These are phyloP conservation scores for Gaeumannomyces tritici DNA, from an alignment of 2,329 filamentous ascomycete species.

Conservation along the genomic window DNA sequence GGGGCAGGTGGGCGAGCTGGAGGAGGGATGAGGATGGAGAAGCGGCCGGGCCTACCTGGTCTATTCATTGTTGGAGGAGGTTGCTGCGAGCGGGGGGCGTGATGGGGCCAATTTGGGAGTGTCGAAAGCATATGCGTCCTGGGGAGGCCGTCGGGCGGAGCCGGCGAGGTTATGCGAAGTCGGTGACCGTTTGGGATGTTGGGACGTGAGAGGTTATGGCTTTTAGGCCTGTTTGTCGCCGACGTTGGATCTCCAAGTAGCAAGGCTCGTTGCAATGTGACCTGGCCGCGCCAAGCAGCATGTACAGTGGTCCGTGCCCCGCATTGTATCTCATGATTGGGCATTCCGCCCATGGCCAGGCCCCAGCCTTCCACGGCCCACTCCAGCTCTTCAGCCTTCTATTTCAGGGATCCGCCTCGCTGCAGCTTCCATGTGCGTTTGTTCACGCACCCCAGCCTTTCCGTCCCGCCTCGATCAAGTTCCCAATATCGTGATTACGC, in stretches of 20 bases:
- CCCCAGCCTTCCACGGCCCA: neutral
- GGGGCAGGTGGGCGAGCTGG: conserved; percentile 4
- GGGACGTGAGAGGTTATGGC: neutral
- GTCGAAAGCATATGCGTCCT: neutral
- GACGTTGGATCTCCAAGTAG: neutral
- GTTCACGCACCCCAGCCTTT: too few relatives aligned
- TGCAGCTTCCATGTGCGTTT: too few relatives aligned
- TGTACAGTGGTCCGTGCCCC: neutral
- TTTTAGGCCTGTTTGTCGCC: neutral
- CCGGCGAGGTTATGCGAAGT: neutral
- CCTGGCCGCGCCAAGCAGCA: neutral
- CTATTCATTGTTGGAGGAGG: conserved; percentile 40
- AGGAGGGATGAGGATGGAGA: neutral
- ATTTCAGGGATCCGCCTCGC: too few relatives aligned
- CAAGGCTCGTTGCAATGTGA: neutral
- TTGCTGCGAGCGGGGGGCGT: neutral
- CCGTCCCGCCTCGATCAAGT: neutral
- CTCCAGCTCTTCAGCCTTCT: neutral
- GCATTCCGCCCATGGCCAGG: neutral
- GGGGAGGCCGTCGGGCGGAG: neutral
- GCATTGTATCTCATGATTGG: neutral
- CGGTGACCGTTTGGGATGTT: neutral
- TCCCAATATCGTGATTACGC: too few relatives aligned
- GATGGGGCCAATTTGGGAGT: conserved; percentile 2
- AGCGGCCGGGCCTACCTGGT: conserved; percentile 40